Conservation (phyloP, 169 alveolate genomes). For the Perkinsus marinus region DNA sequence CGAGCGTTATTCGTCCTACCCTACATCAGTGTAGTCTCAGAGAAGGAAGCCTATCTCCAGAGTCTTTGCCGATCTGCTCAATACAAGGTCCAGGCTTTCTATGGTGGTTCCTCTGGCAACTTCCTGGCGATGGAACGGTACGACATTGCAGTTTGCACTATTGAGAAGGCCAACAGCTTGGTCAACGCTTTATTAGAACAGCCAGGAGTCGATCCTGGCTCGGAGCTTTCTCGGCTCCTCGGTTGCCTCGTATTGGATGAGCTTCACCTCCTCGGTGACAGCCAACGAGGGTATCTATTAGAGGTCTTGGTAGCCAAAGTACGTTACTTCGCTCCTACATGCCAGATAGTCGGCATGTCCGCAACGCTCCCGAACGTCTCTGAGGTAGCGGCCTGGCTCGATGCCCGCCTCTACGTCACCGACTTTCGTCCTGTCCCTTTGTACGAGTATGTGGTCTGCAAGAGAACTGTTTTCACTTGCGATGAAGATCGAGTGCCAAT, state of each 20-base stretch:
- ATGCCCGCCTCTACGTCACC: slow-evolving; percentile 48
- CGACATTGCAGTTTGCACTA: slow-evolving; percentile 54
- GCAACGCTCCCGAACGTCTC: slow-evolving; percentile 57
- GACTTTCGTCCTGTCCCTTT: slow-evolving; percentile 51
- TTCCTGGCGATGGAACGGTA: slow-evolving; percentile 22
- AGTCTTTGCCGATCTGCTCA: background rate
- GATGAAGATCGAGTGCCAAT: too few relatives aligned
- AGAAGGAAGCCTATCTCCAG: slow-evolving; percentile 35
- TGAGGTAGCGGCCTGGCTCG: slow-evolving; percentile 46
- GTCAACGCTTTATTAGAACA: slow-evolving; percentile 20
- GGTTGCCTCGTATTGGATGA: slow-evolving; percentile 51
- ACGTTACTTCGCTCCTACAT: slow-evolving; percentile 3
- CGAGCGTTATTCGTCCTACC: slow-evolving; percentile 54
- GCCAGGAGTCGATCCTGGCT: too few relatives aligned
- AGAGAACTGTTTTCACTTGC: too few relatives aligned
- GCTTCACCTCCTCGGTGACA: slow-evolving; percentile 50
- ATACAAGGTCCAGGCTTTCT: background rate
- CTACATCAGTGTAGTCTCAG: slow-evolving; percentile 48
- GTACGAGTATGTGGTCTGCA: slow-evolving; percentile 7
- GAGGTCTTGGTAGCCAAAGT: slow-evolving; percentile 29
- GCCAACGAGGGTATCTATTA: slow-evolving; percentile 45
- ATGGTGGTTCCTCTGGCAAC: slow-evolving; percentile 10
- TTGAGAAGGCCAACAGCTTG: slow-evolving; percentile 55
- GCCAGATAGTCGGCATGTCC: slow-evolving; percentile 57
- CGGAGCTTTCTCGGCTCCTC: background rate